Conservation (phyloP, 345 rosid genomes). For the Dimocarpus longan region DNA sequence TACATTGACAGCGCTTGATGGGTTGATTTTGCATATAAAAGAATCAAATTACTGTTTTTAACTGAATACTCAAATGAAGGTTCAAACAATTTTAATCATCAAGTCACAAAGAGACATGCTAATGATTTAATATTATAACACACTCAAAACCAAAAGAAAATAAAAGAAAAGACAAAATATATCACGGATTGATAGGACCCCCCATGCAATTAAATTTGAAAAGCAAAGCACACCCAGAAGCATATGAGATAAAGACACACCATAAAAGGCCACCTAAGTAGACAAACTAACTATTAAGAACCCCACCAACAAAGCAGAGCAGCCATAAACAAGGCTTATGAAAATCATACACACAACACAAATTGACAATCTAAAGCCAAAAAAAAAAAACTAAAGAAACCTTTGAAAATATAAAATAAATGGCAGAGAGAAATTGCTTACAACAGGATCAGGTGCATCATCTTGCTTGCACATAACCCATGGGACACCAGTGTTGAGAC, state of each 20-base stretch:
- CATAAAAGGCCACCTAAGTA: slow-evolving; percentile 11
- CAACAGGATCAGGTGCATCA: slow-evolving; percentile 91
- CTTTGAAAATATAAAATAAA: neutral
- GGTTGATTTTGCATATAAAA: neutral
- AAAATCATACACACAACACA: slow-evolving; percentile 3
- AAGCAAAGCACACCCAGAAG: slow-evolving; percentile 12
- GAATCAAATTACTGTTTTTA: neutral
- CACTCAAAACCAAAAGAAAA: slow-evolving; percentile 6
- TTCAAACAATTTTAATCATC: neutral
- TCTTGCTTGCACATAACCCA: slow-evolving; percentile 99
- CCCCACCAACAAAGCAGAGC: slow-evolving; percentile 29
- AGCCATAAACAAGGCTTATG: slow-evolving; percentile 1
- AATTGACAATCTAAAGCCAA: slow-evolving; percentile 4
- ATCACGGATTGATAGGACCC: slow-evolving; percentile 14
- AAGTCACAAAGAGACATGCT: slow-evolving; percentile 6
- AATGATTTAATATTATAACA: neutral
- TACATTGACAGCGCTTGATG: too few species aligned
- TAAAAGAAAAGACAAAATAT: slow-evolving; percentile 6
- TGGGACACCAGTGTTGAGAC: slow-evolving; percentile 88
- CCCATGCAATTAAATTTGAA: slow-evolving; percentile 10
- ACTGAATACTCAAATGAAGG: neutral
- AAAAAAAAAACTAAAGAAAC: neutral
- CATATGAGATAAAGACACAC: slow-evolving; percentile 2
- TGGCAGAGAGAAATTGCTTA: slow-evolving; percentile 31
- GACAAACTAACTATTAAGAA: slow-evolving; percentile 20